Evolutionary conservation across 2,329 filamentous ascomycete genomes (phyloP).

Genomic region (Clarireedia monteithiana): DNA sequence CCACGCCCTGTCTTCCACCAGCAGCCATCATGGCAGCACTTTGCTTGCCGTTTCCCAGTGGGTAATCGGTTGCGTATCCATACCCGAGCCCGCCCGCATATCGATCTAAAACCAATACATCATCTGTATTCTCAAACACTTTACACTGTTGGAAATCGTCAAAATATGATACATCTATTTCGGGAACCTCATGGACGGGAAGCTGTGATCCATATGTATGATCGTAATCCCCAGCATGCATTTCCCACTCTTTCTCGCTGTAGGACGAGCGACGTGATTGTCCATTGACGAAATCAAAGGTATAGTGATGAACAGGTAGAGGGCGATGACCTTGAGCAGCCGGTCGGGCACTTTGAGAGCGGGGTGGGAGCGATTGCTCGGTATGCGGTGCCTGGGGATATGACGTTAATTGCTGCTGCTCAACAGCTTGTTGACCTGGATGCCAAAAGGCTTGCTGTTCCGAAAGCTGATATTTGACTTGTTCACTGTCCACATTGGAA

Average conservation of each 20-base stretch:
- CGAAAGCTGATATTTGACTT: neutral
- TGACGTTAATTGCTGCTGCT: neutral
- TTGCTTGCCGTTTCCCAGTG: constrained; percentile 14
- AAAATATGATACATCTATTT: constrained; percentile 12
- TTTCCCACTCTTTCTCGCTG: constrained; percentile 8
- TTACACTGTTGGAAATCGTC: constrained; percentile 10
- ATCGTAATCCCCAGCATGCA: constrained; percentile 14
- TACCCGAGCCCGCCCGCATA: constrained; percentile 19
- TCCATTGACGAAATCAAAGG: neutral
- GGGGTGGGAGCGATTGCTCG: neutral
- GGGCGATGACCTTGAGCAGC: constrained; percentile 4
- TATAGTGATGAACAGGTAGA: constrained; percentile 7
- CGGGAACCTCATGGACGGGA: neutral
- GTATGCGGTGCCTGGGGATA: neutral
- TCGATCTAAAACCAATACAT: constrained; percentile 22
- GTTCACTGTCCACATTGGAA: neutral
- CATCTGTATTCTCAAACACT: constrained; percentile 8
- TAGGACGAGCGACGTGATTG: neutral
- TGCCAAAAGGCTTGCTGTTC: neutral
- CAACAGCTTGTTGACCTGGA: neutral
- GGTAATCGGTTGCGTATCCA: constrained; percentile 17
- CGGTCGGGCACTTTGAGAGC: constrained; percentile 2
- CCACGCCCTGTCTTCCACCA: constrained; percentile 11
- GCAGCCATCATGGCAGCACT: constrained; percentile 7
- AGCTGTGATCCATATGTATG: constrained; percentile 18